These are phyloP conservation scores for Musa schizocarpa DNA, from an alignment of 176 grass and related monocot genomes.

Conservation along the genomic window DNA sequence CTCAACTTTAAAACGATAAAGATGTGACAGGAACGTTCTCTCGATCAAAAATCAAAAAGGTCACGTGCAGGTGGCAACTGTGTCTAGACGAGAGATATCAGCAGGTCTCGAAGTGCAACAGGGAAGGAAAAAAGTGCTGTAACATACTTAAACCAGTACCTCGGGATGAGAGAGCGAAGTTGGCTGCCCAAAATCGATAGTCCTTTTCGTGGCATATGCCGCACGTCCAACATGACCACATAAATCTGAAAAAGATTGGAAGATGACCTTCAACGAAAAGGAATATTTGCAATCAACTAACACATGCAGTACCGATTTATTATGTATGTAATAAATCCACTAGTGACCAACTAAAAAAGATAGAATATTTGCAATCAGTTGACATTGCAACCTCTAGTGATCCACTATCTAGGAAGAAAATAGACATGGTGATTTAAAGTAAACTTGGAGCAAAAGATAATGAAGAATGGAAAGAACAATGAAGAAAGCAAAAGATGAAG, in stretches of 20 bases:
- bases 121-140: not conserved
- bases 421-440: not conserved
- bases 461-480: not conserved
- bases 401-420: not conserved
- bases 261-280: slow-evolving; percentile 20
- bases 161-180: slow-evolving; percentile 57
- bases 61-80: not conserved
- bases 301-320: not conserved
- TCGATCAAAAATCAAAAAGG: not conserved
- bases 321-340: not conserved
- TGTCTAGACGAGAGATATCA: not conserved
- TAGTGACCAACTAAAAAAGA: not conserved
- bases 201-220: slow-evolving; percentile 28
- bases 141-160: slow-evolving; percentile 32
- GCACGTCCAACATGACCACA: slow-evolving; percentile 14
- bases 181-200: slow-evolving; percentile 58
- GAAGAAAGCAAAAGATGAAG: not conserved
- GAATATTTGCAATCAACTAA: not conserved
- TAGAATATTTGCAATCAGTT: not conserved
- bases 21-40: not conserved
- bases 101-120: not conserved
- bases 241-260: slow-evolving; percentile 26
- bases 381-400: not conserved
- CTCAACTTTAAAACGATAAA: not conserved
- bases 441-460: not conserved